Evolutionary conservation across 257 asterid genomes (phyloP).

Genomic region (Nicotiana sylvestris): DNA sequence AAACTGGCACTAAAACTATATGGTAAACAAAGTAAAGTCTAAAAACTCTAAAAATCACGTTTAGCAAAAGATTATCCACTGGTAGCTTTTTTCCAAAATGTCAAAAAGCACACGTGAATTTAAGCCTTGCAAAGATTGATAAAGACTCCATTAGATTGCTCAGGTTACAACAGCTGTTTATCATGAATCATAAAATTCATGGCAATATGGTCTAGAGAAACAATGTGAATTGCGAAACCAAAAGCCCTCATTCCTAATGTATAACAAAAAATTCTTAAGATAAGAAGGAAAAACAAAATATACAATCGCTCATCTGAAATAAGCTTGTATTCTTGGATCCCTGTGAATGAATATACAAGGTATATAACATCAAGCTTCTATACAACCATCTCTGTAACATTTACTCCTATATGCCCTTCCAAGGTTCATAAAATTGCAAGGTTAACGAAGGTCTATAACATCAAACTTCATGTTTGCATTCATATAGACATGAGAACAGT

Average conservation of each 20-base stretch:
- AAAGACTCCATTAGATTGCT: too few species aligned
- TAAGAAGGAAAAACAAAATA: neutral
- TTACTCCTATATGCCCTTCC: conserved; percentile 12
- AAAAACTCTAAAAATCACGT: too few species aligned
- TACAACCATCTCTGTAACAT: neutral
- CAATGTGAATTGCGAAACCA: neutral
- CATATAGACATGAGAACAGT: conserved; percentile 86
- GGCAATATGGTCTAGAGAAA: neutral
- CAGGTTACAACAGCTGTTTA: neutral
- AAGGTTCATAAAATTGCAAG: neutral
- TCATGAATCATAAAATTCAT: neutral
- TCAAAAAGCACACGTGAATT: too few species aligned
- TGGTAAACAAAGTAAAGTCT: too few species aligned
- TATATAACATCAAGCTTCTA: too few species aligned
- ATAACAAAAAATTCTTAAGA: neutral
- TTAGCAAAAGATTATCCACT: too few species aligned
- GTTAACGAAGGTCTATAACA: conserved; percentile 84
- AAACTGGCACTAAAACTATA: too few species aligned
- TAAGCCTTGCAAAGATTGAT: too few species aligned
- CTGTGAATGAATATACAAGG: conserved; percentile 19
- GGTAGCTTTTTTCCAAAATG: too few species aligned
- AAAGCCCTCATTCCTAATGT: neutral
- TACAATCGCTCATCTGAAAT: neutral
- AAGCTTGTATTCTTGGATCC: conserved; percentile 21
- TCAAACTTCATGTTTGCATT: conserved; percentile 65